Conservation (phyloP, 805 yeast genomes). For the Vanderwaltozyma tropicalis region DNA sequence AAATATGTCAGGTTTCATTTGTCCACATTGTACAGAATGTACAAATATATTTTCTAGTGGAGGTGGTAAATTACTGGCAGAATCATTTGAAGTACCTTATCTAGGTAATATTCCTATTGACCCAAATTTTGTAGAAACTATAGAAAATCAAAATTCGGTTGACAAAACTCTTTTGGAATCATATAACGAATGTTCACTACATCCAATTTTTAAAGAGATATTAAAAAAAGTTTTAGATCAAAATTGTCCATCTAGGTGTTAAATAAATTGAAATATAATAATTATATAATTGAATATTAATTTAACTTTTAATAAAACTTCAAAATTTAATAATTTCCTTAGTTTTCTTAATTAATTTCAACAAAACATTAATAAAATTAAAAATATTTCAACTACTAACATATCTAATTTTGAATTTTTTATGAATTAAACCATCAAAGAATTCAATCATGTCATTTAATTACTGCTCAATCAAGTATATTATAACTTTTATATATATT, state of each 20-base stretch:
- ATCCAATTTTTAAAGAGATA: constrained; percentile 38
- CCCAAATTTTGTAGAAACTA: constrained; percentile 77
- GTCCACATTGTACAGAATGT: constrained; percentile 88
- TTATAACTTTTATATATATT: too few relatives aligned
- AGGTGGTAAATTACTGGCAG: constrained; percentile 74
- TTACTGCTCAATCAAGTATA: too few relatives aligned
- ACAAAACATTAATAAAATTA: too few relatives aligned
- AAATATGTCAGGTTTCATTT: constrained; percentile 93
- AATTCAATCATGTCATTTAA: too few relatives aligned
- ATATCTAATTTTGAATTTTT: too few relatives aligned
- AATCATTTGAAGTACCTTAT: constrained; percentile 49
- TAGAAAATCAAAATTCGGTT: constrained; percentile 45
- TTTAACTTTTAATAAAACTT: not conserved
- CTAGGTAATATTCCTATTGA: constrained; percentile 90
- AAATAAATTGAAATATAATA: not conserved
- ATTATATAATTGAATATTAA: not conserved
- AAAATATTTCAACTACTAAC: too few relatives aligned
- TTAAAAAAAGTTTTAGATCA: constrained; percentile 26
- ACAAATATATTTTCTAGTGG: constrained; percentile 89
- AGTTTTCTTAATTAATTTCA: too few relatives aligned
- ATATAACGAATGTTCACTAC: constrained; percentile 28
- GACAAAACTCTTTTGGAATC: constrained; percentile 27
- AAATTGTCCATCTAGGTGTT: constrained; percentile 1
- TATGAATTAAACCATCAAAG: too few relatives aligned
- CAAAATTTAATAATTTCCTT: too few relatives aligned